Conservation (phyloP, 176 grass and related monocot species). For the Puccinellia tenuiflora region DNA sequence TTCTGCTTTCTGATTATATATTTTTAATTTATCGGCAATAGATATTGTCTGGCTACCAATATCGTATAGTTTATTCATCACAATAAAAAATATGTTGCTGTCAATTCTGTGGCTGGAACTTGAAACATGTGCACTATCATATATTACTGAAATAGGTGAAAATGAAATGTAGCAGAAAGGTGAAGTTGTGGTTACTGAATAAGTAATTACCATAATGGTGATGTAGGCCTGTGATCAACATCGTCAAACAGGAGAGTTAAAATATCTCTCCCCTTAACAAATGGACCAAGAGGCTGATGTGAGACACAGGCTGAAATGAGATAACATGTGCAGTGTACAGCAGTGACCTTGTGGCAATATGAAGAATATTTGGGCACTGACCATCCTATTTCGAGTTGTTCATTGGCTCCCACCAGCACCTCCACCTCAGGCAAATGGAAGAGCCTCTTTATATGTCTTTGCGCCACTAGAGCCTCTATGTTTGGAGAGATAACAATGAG, state of each 20-base stretch:
- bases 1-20: background rate
- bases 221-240: slow-evolving; percentile 58
- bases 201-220: slow-evolving; percentile 60
- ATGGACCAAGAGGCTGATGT: background rate
- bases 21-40: background rate
- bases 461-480: background rate
- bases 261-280: slow-evolving; percentile 33
- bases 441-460: background rate
- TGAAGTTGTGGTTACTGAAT: background rate
- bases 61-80: background rate
- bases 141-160: background rate
- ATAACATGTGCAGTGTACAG: background rate
- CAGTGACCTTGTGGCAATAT: background rate
- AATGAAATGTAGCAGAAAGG: background rate
- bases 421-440: background rate
- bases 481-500: background rate
- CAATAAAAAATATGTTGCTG: background rate
- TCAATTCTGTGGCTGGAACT: background rate
- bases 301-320: background rate
- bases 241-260: slow-evolving; percentile 51
- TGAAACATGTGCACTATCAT: background rate
- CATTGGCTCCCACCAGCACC: background rate
- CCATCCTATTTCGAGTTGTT: background rate
- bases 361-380: background rate
- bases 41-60: background rate